Evolutionary conservation across 306 rosid genomes (phyloP), one percentile per base, ranked within the genome.

Genomic region (Cajanus cajan): DNA sequence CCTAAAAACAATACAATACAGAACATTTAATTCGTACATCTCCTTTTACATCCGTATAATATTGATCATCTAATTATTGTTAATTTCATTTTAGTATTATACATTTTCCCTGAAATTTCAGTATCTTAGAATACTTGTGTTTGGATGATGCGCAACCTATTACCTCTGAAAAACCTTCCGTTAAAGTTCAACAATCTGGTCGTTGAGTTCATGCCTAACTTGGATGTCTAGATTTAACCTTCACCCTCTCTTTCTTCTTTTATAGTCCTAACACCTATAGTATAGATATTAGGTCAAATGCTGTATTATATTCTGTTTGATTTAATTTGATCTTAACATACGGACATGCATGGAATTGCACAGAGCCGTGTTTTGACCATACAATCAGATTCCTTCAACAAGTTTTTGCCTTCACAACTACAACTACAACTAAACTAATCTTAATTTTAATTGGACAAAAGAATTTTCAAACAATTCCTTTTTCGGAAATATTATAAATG

Each of bases 281-380:
- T 15, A 51, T 50, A 39, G 24, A 25, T 67, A 68, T 22, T 82
- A 82, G 82, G 86, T 78, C 82, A 71, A 82, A 82, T 71, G 54
- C 82, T 77, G 57, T 33, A 43, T 71, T 54, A 31, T 54, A 31
- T 45, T 9, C 12, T 76, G 39, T 68, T 82, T 82, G 19, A 2
- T 31, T 48, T 62, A 4, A 28, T 61, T 14, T 31, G 15, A 39
- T 69, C 43, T 40, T 59, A 4, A 44, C 19, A n/a, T 8, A 65
- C 63, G 34, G 28, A 43, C 67, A 55, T 62, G 7, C 82, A 63
- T 48, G 68, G 14, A 82, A 67, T 58, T 58, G 45, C 36, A 2
- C 11, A 76, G 66, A 72, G 81, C 28, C 85, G 85, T 85, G 85
- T 22, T 64, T 80, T 80, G 85, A 84, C 85, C 84, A 25, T 28